These are phyloP conservation scores for Saccharomycopsis guyanensis DNA, from an alignment of 805 yeast genomes.

Conservation along the genomic window DNA sequence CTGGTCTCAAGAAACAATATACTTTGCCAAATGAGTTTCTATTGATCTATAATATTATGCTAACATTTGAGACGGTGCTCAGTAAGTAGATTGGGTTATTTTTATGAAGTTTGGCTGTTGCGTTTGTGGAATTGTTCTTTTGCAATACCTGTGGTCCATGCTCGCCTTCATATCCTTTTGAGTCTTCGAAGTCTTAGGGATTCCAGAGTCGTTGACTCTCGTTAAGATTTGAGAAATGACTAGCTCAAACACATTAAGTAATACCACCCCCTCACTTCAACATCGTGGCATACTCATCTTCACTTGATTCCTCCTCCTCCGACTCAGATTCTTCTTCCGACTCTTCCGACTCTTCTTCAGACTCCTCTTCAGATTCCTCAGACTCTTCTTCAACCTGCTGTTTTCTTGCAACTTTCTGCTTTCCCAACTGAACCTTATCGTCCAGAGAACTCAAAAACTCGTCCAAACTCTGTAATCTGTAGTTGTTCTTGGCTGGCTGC, in stretches of 20 bases:
- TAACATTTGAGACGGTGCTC: too few species aligned
- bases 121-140: too few species aligned
- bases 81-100: too few species aligned
- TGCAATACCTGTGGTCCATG: too few species aligned
- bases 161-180: too few species aligned
- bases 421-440: background rate
- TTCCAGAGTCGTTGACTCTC: too few species aligned
- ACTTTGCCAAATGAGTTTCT: background rate
- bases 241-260: too few species aligned
- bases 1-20: slow-evolving; percentile 3
- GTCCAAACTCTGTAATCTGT: slow-evolving; percentile 13
- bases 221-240: too few species aligned
- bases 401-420: background rate
- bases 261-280: too few species aligned
- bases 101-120: too few species aligned
- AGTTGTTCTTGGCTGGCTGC: slow-evolving; percentile 5
- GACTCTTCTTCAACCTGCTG: background rate
- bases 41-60: too few species aligned
- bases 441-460: slow-evolving; percentile 16
- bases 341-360: background rate
- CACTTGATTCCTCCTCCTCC: slow-evolving; percentile 3
- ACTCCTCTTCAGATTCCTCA: background rate
- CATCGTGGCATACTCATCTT: background rate
- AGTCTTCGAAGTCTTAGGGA: too few species aligned
- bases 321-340: background rate